Conservation (phyloP, 2,329 filamentous ascomycete species). For the Scedosporium dehoogii region DNA sequence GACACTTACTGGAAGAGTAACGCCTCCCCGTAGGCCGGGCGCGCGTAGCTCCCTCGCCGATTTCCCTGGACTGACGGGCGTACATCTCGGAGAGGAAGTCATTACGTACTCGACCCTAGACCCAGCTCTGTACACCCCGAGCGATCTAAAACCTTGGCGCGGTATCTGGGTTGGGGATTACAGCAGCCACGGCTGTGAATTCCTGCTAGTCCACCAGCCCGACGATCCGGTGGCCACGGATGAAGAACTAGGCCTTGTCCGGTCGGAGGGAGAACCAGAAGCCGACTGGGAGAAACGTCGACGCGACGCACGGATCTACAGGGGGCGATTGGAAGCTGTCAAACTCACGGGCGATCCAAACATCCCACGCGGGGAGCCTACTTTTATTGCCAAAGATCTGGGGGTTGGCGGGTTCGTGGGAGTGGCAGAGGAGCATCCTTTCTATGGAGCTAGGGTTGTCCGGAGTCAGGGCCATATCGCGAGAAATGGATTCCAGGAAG, state of each 20-base stretch:
- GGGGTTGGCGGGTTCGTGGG: constrained; percentile 55
- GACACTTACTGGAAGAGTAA: background rate
- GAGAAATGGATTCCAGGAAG: constrained; percentile 56
- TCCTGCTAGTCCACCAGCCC: constrained; percentile 70
- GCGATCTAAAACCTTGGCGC: constrained; percentile 67
- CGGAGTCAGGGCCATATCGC: constrained; percentile 71
- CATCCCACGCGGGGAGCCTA: constrained; percentile 75
- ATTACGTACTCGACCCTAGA: constrained; percentile 64
- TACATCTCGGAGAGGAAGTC: constrained; percentile 44
- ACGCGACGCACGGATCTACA: constrained; percentile 40
- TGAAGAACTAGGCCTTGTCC: constrained; percentile 29
- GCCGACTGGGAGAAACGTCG: constrained; percentile 35
- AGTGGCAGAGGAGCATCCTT: constrained; percentile 54
- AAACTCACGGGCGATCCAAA: constrained; percentile 91
- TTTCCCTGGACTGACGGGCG: constrained; percentile 8
- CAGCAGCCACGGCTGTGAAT: constrained; percentile 78
- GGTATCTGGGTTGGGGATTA: constrained; percentile 94
- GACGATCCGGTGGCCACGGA: constrained; percentile 29
- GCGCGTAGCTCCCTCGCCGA: background rate
- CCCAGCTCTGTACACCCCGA: constrained; percentile 68
- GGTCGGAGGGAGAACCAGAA: constrained; percentile 30
- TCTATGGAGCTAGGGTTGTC: constrained; percentile 66
- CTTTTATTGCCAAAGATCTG: constrained; percentile 73
- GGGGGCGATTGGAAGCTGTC: constrained; percentile 67
- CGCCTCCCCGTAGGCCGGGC: background rate